phyloP scores from a whole-genome alignment of 139 green algal species.

The Diplosphaera chodatii region DNA sequence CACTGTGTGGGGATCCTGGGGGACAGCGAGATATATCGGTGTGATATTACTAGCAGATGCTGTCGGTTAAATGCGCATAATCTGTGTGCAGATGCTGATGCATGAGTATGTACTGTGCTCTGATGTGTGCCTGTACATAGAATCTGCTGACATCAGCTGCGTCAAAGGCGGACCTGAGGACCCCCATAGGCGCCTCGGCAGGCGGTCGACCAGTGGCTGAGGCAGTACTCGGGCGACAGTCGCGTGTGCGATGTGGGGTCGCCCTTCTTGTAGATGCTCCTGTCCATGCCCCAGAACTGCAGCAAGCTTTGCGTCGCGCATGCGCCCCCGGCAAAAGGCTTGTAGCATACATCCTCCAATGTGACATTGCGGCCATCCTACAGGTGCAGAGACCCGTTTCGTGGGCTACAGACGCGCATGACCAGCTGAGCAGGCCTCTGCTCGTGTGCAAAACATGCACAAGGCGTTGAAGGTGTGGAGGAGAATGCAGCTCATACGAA shows the following conservation, averaged over 20 bases:
- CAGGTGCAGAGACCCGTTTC: neutral
- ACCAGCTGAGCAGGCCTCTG: too few relatives aligned
- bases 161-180: neutral
- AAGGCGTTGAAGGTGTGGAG: too few relatives aligned
- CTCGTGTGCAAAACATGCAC: too few relatives aligned
- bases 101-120: too few relatives aligned
- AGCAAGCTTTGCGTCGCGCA: conserved; percentile 78
- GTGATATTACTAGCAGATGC: too few relatives aligned
- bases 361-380: conserved; percentile 26
- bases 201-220: conserved; percentile 52
- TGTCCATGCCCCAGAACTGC: conserved; percentile 86
- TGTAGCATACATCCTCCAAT: conserved; percentile 76
- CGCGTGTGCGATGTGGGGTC: conserved; percentile 10
- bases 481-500: too few relatives aligned
- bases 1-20: conserved; percentile 66
- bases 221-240: conserved; percentile 60
- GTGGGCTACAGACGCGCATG: too few relatives aligned
- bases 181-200: conserved; percentile 36
- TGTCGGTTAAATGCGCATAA: too few relatives aligned
- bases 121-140: too few relatives aligned
- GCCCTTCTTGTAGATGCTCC: conserved; percentile 30
- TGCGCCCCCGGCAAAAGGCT: conserved; percentile 58
- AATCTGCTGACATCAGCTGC: conserved; percentile 65
- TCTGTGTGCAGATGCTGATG: too few relatives aligned
- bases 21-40: neutral